These are phyloP conservation scores for Pleurotus eryngii DNA, from an alignment of 768 basidiomycete species.

Conservation along the genomic window DNA sequence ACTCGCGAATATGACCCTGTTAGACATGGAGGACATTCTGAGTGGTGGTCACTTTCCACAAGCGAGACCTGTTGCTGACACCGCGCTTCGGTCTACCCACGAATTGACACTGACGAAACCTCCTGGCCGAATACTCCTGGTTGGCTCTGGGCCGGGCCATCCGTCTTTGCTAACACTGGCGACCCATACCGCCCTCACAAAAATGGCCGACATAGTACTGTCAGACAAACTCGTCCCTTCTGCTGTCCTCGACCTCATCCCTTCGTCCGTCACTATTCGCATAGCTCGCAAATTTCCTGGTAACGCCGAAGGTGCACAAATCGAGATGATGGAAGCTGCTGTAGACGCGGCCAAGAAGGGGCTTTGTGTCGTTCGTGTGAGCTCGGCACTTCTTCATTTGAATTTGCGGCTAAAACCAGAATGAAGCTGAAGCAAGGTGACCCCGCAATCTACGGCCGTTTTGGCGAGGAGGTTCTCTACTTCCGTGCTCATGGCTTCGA, in stretches of 20 bases:
- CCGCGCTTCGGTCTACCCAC: constrained; percentile 16
- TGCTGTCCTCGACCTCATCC: constrained; percentile 83
- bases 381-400: constrained; percentile 19
- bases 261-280: constrained; percentile 63
- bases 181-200: constrained; percentile 76
- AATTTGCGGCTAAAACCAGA: neutral
- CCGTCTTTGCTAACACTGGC: constrained; percentile 89
- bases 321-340: constrained; percentile 91
- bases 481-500: constrained; percentile 87
- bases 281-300: constrained; percentile 98
- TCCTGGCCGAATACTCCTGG: constrained; percentile 78
- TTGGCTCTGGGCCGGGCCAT: constrained; percentile 95
- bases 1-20: constrained; percentile 63
- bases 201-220: constrained; percentile 81
- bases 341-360: constrained; percentile 79
- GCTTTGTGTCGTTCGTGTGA: constrained; percentile 80
- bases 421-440: constrained; percentile 95
- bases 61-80: neutral
- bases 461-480: constrained; percentile 91
- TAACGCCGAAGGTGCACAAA: constrained; percentile 92
- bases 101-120: constrained; percentile 29
- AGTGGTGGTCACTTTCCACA: constrained; percentile 29
- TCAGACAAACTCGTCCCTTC: constrained; percentile 96
- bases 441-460: constrained; percentile 90
- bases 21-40: constrained; percentile 67